Percentiles rank a stretch among this genome's conserved stretches.
These are phyloP conservation scores for Aurifilum marmelostoma DNA, from an alignment of 2,329 filamentous ascomycete genomes.

Conservation along the genomic window DNA sequence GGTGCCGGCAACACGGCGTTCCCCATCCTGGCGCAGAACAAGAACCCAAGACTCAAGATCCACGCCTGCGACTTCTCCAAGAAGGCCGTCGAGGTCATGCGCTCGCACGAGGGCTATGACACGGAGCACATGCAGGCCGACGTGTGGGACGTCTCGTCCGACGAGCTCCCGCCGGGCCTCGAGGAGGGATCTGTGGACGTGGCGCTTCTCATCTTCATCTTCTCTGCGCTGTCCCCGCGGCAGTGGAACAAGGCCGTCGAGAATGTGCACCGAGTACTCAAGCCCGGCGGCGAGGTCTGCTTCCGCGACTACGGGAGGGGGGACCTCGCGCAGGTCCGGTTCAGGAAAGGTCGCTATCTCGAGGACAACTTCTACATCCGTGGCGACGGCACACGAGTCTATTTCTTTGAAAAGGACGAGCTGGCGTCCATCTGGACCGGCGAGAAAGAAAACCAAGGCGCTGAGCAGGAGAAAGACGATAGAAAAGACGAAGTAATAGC, in stretches of 20 bases:
- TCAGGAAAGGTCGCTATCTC: slow-evolving; percentile 92
- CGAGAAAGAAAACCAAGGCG: slow-evolving; percentile 33
- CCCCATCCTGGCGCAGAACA: slow-evolving; percentile 81
- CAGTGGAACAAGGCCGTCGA: slow-evolving; percentile 84
- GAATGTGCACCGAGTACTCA: slow-evolving; percentile 82
- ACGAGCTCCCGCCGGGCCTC: slow-evolving; percentile 75
- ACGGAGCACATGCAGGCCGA: slow-evolving; percentile 77
- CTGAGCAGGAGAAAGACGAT: slow-evolving; percentile 1
- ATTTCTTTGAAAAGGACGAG: slow-evolving; percentile 93
- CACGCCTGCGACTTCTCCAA: slow-evolving; percentile 97
- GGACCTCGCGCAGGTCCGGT: slow-evolving; percentile 93
- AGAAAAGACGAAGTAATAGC: slow-evolving; percentile 35
- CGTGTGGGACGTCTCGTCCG: slow-evolving; percentile 87
- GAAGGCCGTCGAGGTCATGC: slow-evolving; percentile 92
- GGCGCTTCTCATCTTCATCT: slow-evolving; percentile 95
- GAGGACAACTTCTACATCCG: slow-evolving; percentile 97
- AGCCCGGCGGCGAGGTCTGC: slow-evolving; percentile 88
- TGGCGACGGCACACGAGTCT: slow-evolving; percentile 93
- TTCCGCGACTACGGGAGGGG: slow-evolving; percentile 97
- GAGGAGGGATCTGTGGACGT: slow-evolving; percentile 83
- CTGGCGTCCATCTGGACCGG: slow-evolving; percentile 77
- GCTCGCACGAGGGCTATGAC: slow-evolving; percentile 76
- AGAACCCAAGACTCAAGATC: slow-evolving; percentile 79
- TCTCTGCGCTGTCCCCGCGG: slow-evolving; percentile 82
- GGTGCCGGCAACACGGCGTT: slow-evolving; percentile 97